A percentile compares a stretch with the other conserved stretches of the same genome.
phyloP scores from a whole-genome alignment of 73 alveolate species.

The Tetrahymena elliotti region DNA sequence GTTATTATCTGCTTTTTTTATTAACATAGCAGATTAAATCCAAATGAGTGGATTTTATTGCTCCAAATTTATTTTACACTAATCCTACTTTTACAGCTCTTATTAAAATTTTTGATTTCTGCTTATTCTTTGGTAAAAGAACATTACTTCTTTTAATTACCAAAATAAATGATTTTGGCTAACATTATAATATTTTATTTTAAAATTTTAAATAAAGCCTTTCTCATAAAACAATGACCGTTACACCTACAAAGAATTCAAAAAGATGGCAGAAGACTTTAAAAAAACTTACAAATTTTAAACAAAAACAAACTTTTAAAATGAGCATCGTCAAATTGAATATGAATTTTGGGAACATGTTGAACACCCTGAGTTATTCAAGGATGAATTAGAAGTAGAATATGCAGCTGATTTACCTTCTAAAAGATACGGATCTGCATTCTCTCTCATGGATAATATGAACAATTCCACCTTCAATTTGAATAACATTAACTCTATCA shows the following conservation, averaged over 20 bases:
- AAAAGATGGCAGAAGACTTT: background rate
- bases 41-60: background rate
- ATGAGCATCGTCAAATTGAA: background rate
- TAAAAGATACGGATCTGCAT: slow-evolving; percentile 49
- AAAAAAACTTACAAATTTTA: background rate
- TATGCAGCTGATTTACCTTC: slow-evolving; percentile 73
- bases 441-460: slow-evolving; percentile 27
- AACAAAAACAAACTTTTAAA: background rate
- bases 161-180: background rate
- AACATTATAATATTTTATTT: background rate
- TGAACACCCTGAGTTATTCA: background rate
- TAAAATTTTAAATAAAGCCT: background rate
- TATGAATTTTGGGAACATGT: background rate
- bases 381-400: background rate
- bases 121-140: background rate
- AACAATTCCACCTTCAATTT: slow-evolving; percentile 50
- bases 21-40: background rate
- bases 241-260: background rate
- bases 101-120: background rate
- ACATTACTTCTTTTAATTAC: background rate
- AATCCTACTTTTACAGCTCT: background rate
- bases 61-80: background rate
- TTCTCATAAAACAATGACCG: background rate
- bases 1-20: background rate
- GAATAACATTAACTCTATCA: slow-evolving; percentile 27